Evolutionary conservation across 345 rosid genomes (phyloP).

Genomic region (Camelina sativa): DNA sequence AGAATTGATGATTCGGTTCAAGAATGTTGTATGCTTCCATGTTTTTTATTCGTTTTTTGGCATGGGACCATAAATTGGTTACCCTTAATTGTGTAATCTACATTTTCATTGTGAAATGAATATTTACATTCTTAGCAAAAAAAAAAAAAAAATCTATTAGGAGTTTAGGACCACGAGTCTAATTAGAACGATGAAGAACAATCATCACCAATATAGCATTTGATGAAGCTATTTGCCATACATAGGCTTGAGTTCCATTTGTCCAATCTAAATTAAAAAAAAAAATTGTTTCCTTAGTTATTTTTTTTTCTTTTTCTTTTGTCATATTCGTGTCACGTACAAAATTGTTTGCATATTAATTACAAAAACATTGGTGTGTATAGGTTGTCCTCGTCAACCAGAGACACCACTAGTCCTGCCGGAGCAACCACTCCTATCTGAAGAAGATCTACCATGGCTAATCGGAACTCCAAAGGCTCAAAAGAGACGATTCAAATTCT

Average conservation of each 20-base stretch:
- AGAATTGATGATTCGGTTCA: too few relatives aligned
- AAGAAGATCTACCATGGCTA: conserved; percentile 81
- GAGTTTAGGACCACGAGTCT: not conserved
- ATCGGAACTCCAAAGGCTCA: conserved; percentile 65
- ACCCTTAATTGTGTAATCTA: too few relatives aligned
- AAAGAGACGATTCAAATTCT: conserved; percentile 70
- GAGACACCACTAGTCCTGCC: conserved; percentile 42
- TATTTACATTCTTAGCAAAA: too few relatives aligned
- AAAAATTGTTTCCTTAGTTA: not conserved
- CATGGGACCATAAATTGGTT: too few relatives aligned
- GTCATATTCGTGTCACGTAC: not conserved
- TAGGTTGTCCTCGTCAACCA: conserved; percentile 58
- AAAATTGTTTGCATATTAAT: not conserved
- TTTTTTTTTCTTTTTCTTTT: not conserved
- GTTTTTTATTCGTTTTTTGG: too few relatives aligned
- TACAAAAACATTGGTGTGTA: not conserved
- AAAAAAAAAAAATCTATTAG: too few relatives aligned
- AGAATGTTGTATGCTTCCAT: too few relatives aligned
- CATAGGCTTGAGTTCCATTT: not conserved
- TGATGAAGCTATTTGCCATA: not conserved
- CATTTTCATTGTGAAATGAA: too few relatives aligned
- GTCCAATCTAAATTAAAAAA: not conserved
- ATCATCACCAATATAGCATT: not conserved
- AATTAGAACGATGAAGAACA: not conserved
- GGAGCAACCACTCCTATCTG: conserved; percentile 50